phyloP scores from a whole-genome alignment of 164 flowering plant genomes.

The Magnolia officinalis region DNA sequence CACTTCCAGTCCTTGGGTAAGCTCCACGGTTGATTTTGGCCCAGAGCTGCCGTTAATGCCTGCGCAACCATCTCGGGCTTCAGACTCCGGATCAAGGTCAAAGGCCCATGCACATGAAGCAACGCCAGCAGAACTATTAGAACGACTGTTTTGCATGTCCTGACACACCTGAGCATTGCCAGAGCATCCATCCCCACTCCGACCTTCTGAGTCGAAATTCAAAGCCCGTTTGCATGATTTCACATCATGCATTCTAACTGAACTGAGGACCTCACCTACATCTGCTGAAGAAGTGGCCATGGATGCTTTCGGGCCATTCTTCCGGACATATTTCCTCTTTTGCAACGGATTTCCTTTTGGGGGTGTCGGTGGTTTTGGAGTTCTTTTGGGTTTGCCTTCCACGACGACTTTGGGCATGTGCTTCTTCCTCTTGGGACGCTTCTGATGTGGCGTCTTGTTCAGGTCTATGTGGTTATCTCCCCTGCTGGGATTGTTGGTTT shows the following conservation, averaged over 20 bases:
- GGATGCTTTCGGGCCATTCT: not conserved
- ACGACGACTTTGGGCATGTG: constrained; percentile 62
- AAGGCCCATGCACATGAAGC: not conserved
- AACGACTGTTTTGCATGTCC: not conserved
- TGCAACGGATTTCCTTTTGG: not conserved
- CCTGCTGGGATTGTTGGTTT: constrained; percentile 26
- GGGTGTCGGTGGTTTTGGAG: constrained; percentile 33
- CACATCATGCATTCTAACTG: constrained; percentile 3
- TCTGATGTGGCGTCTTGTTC: constrained; percentile 15
- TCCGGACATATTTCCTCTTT: constrained; percentile 13
- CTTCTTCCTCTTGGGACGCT: constrained; percentile 16
- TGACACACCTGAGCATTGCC: not conserved
- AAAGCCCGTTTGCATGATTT: constrained; percentile 44
- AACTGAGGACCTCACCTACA: constrained; percentile 8
- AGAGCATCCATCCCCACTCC: constrained; percentile 16
- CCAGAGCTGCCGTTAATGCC: not conserved
- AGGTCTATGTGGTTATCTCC: constrained; percentile 5
- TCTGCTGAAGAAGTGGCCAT: constrained; percentile 3
- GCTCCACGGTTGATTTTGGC: constrained; percentile 7
- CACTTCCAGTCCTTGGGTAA: constrained; percentile 17
- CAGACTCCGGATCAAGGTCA: not conserved
- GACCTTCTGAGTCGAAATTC: constrained; percentile 34
- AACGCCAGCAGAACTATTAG: no score
- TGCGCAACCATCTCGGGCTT: not conserved
- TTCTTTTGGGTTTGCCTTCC: constrained; percentile 50